Conservation (phyloP, 2,329 filamentous ascomycete species). For the Cadophora gregata region DNA sequence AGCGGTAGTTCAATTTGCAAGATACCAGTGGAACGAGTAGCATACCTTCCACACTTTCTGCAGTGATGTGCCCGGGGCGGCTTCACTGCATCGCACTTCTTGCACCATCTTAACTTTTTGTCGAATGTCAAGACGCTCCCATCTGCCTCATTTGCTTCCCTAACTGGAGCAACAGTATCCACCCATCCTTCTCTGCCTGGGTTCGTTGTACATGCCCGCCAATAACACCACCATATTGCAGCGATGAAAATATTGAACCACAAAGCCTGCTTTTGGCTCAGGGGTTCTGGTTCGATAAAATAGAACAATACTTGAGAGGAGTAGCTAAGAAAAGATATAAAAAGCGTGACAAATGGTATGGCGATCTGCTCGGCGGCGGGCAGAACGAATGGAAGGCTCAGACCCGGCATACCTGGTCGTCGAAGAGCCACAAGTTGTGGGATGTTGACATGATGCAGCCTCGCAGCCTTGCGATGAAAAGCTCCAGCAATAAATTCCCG, state of each 20-base stretch:
- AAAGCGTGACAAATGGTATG: conserved; percentile 68
- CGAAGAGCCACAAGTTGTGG: background rate
- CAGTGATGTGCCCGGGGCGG: conserved; percentile 84
- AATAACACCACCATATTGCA: conserved; percentile 74
- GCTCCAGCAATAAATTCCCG: background rate
- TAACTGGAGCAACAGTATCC: conserved; percentile 21
- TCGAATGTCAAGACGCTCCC: conserved; percentile 32
- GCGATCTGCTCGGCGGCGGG: conserved; percentile 54
- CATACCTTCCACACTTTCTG: conserved; percentile 69
- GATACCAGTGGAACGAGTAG: background rate
- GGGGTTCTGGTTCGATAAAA: conserved; percentile 64
- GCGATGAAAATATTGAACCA: conserved; percentile 70
- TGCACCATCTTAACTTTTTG: conserved; percentile 66
- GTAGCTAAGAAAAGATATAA: conserved; percentile 75
- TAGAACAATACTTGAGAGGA: conserved; percentile 75
- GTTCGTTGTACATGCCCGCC: conserved; percentile 61
- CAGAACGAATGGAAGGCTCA: conserved; percentile 24
- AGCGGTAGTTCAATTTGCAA: conserved; percentile 7
- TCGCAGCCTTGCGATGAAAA: conserved; percentile 18
- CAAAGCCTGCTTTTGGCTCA: conserved; percentile 60
- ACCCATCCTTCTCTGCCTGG: conserved; percentile 58
- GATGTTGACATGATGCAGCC: conserved; percentile 12
- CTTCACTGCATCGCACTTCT: conserved; percentile 76
- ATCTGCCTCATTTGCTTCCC: conserved; percentile 36
- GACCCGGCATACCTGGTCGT: conserved; percentile 20